Base-by-base conservation (phyloP, 177 flowering plant genomes). In the Vitis hybrid region DNA sequence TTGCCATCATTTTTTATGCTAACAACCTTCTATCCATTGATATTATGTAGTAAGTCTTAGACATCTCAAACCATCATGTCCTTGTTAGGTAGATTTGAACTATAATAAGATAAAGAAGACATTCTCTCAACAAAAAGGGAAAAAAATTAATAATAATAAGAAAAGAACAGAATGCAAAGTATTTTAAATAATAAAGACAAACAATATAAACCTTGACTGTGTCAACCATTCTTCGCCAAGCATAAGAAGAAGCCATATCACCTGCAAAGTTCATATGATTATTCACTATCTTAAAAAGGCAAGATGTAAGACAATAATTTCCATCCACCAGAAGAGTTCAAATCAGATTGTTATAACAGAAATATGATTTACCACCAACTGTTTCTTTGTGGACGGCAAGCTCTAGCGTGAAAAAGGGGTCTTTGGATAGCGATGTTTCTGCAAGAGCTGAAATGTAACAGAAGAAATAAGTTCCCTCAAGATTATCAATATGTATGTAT, bases 191-290 rank as follows among this genome's bases (percentile, higher is more conserved):
- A 18, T 11, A 17, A 52, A n/a, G 40, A 51, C 13, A 18, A 35
- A 48, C 17, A 6, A 27, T 68, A 46, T 15, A 19, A 46, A 83
- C 90, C 92, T 88, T 83, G 73, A 88, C 84, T 52, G 76, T 76
- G 70, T 86, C 82, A 64, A 85, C 81, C 92, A 88, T 88, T 72
- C 75, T 80, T 77, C 77, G 72, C 87, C 90, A 88, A 65, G 80
- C 74, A 72, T 62, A 68, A 67, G 70, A 72, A 56, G 85, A 79
- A 64, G 73, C 60, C 52, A 51, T 56, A 56, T 66, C 70, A 30
- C 74, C 91, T 87, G 86, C 50, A 74, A 76, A 27, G 32, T n/a
- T 12, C 35, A 60, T 60, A 70, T 10, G 5, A 17, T 27, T 27
- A 27, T 27, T 27, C 30, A 27, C 30, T 0, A 27, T 27, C 30